These are phyloP conservation scores for Phytopythium litorale DNA, from an alignment of 352 stramenopile genomes.

Conservation along the genomic window DNA sequence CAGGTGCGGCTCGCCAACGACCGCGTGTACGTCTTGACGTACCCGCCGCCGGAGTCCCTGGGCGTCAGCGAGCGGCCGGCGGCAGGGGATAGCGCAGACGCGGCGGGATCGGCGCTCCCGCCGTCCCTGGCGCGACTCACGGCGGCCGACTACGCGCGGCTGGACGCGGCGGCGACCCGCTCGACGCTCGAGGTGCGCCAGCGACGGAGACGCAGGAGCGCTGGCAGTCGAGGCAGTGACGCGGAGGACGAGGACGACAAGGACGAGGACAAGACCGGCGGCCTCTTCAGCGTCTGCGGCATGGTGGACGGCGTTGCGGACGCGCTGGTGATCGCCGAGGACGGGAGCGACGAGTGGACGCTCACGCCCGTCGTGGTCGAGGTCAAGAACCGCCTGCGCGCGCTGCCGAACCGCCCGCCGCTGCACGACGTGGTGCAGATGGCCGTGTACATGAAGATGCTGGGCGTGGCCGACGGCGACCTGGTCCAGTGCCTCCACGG, in stretches of 20 bases:
- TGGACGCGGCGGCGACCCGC: conserved; percentile 23
- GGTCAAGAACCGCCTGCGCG: conserved; percentile 71
- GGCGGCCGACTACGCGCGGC: conserved; percentile 18
- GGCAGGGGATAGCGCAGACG: not conserved
- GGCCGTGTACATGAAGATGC: conserved; percentile 83
- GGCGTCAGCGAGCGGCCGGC: not conserved
- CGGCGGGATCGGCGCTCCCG: not conserved
- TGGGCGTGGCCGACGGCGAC: conserved; percentile 50
- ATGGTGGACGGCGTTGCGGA: conserved; percentile 80
- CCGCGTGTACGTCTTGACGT: conserved; percentile 62
- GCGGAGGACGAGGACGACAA: not conserved
- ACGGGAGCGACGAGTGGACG: conserved; percentile 58
- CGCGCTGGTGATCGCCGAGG: conserved; percentile 37
- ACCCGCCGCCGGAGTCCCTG: conserved; percentile 19
- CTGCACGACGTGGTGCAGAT: conserved; percentile 78
- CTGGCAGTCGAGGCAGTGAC: conserved; percentile 9
- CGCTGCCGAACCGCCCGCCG: conserved; percentile 51
- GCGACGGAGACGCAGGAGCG: not conserved
- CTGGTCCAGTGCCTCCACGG: conserved; percentile 67
- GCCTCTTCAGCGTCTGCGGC: conserved; percentile 71
- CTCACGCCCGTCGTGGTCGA: conserved; percentile 64
- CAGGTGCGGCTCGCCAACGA: conserved; percentile 64
- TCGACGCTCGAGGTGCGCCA: conserved; percentile 1
- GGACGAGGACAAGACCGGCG: conserved; percentile 3
- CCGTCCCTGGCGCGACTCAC: not conserved